Base-by-base conservation (phyloP, 2,329 filamentous ascomycete species). In the Eurotiales sp. region DNA sequence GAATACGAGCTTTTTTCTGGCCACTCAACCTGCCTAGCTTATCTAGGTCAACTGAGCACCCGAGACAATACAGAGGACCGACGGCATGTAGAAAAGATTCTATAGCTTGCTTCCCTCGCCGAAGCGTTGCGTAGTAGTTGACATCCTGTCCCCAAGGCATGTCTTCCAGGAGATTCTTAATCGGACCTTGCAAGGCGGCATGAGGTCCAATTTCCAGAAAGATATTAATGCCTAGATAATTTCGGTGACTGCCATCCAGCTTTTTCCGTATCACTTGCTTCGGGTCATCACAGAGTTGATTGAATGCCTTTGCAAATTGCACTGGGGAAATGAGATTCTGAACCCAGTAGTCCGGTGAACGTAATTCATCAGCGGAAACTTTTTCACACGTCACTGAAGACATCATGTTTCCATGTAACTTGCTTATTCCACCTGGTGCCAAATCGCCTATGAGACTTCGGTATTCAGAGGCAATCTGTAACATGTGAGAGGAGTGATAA, bases 191-290 rank as follows among this genome's bases (percentile, higher is more conserved):
- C 3, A 62, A 46, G 2, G 56, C 56, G 4, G 44, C 25, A 43
- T 62, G 60, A 1, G 60, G 59, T 1, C 60, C 59, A 14, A 62
- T 41, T n/a, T 62, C 60, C 6, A 62, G 11, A 1, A 61, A 10
- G 3, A 51, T 22, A 23, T 57, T 50, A 1, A 62, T 32, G 11
- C 15, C 34, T 29, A 30, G 3, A 7, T 22, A 15, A 15, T n/a
- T 11, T 27, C 21, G 51, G 19, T 52, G 54, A 43, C 51, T 52
- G 8, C 43, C 23, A 19, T 43, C 37, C 4, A 43, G 17, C 25
- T 52, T 37, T 19, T 45, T 27, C 14, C 19, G n/a, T n/a, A n/a
- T 10, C 8, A 37, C 12, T n/a, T 29, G 15, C 14, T 30, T 22
- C 11, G 29, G 14, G 5, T 27, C 23, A 8, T n/a, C 19, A 22